Evolutionary conservation across 2,329 filamentous ascomycete species (phyloP).

Genomic region (Penicillium polonicum): DNA sequence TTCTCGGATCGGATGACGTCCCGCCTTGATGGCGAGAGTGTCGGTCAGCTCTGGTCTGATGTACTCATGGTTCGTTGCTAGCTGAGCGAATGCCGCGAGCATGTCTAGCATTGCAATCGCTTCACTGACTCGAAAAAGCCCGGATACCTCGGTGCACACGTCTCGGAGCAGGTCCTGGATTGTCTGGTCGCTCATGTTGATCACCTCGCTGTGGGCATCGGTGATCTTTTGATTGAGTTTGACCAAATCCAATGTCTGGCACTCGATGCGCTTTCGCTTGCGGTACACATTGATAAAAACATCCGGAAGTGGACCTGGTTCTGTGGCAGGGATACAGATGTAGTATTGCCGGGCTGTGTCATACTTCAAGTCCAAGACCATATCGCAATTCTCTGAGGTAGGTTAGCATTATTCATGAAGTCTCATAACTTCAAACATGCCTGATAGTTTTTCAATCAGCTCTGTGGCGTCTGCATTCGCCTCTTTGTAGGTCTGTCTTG

Average conservation of each 20-base stretch:
- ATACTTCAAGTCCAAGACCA: slow-evolving; percentile 68
- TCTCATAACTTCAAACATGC: slow-evolving; percentile 43
- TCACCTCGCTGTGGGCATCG: slow-evolving; percentile 78
- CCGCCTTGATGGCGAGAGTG: slow-evolving; percentile 69
- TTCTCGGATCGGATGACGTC: slow-evolving; percentile 76
- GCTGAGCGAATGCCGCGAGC: slow-evolving; percentile 72
- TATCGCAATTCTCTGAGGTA: slow-evolving; percentile 53
- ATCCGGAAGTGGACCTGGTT: slow-evolving; percentile 64
- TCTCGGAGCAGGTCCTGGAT: slow-evolving; percentile 69
- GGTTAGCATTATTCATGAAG: slow-evolving; percentile 19
- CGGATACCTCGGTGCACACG: slow-evolving; percentile 69
- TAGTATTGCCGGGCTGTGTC: slow-evolving; percentile 79
- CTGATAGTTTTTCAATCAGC: slow-evolving; percentile 65
- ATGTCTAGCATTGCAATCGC: slow-evolving; percentile 85
- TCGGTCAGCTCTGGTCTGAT: slow-evolving; percentile 67
- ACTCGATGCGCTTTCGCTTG: slow-evolving; percentile 76
- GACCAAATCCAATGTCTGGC: slow-evolving; percentile 79
- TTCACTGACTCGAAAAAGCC: slow-evolving; percentile 81
- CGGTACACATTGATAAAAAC: slow-evolving; percentile 74
- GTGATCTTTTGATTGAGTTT: slow-evolving; percentile 76
- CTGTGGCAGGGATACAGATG: slow-evolving; percentile 62
- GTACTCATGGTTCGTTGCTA: slow-evolving; percentile 67
- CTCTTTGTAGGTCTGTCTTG: slow-evolving; percentile 86
- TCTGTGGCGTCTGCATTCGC: slow-evolving; percentile 73
- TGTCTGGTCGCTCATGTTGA: slow-evolving; percentile 76